Evolutionary conservation across 768 basidiomycete species (phyloP).

Genomic region (Clavaria fumosa): DNA sequence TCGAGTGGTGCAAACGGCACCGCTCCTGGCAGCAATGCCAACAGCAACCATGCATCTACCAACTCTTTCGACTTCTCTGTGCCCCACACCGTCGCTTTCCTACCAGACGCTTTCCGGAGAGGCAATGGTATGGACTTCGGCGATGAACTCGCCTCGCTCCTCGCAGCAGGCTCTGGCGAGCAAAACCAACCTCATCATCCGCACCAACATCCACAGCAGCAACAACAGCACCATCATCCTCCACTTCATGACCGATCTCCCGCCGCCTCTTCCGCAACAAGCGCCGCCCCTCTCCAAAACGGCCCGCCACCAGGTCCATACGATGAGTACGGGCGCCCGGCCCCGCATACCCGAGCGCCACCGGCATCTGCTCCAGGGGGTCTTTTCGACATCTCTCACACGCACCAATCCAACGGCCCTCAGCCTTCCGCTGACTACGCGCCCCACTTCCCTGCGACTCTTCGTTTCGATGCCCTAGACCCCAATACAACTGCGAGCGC

Average conservation of each 20-base stretch:
- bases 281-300: too few relatives aligned
- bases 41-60: constrained; percentile 17
- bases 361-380: too few relatives aligned
- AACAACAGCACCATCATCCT: constrained; percentile 11
- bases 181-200: constrained; percentile 9
- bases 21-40: constrained; percentile 17
- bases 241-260: constrained; percentile 19
- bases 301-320: too few relatives aligned
- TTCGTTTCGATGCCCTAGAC: constrained; percentile 3
- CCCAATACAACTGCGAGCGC: constrained; percentile 2
- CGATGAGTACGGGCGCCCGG: too few relatives aligned
- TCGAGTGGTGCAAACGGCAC: constrained; percentile 17
- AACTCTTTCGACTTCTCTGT: too few relatives aligned
- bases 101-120: constrained; percentile 42
- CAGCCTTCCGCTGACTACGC: constrained; percentile 19
- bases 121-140: constrained; percentile 35
- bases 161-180: too few relatives aligned
- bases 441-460: constrained; percentile 20
- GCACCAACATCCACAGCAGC: constrained; percentile 10
- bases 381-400: too few relatives aligned
- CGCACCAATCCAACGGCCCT: constrained; percentile 24
- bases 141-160: constrained; percentile 54
- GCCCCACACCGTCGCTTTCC: constrained; percentile 29
- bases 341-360: too few relatives aligned
- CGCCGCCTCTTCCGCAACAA: too few relatives aligned